These are phyloP conservation scores for Immersiella caudata DNA, from an alignment of 495 filamentous ascomycete species.

Conservation along the genomic window DNA sequence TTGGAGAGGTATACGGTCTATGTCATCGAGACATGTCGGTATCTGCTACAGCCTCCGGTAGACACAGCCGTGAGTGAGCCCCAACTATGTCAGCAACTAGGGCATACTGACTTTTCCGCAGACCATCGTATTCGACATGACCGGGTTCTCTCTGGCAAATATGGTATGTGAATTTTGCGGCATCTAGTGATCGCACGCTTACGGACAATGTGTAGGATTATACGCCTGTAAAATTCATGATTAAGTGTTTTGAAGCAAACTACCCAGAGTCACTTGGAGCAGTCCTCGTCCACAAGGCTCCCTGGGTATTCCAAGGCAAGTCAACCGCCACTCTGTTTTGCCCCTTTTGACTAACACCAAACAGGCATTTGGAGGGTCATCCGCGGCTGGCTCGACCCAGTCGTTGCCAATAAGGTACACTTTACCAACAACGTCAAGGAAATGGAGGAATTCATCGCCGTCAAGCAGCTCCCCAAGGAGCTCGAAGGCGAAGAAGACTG, in stretches of 20 bases:
- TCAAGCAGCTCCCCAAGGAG: slow-evolving; percentile 72
- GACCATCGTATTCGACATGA: slow-evolving; percentile 95
- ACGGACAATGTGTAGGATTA: slow-evolving; percentile 66
- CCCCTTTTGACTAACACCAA: slow-evolving; percentile 1
- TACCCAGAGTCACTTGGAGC: slow-evolving; percentile 91
- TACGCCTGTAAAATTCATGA: slow-evolving; percentile 96
- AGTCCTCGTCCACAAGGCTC: slow-evolving; percentile 95
- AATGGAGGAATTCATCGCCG: slow-evolving; percentile 73
- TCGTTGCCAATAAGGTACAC: slow-evolving; percentile 91
- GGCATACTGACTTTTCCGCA: slow-evolving; percentile 38
- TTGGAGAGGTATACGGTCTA: slow-evolving; percentile 92
- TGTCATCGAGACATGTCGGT: slow-evolving; percentile 86
- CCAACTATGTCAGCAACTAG: background rate
- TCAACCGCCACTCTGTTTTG: background rate
- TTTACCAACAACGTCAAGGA: slow-evolving; percentile 87
- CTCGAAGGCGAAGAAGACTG: slow-evolving; percentile 83
- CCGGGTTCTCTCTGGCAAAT: slow-evolving; percentile 85
- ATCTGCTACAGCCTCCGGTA: slow-evolving; percentile 75
- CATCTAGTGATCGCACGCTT: background rate
- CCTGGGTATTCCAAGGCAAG: slow-evolving; percentile 93
- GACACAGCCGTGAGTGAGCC: slow-evolving; percentile 81
- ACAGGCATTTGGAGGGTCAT: slow-evolving; percentile 85
- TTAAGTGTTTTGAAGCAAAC: slow-evolving; percentile 99
- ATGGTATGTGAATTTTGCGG: slow-evolving; percentile 65
- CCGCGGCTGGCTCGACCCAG: slow-evolving; percentile 94